Percentiles rank a stretch among this genome's conserved stretches.
Conservation (phyloP, 495 filamentous ascomycete species). For the Annulohypoxylon maeteangense region DNA sequence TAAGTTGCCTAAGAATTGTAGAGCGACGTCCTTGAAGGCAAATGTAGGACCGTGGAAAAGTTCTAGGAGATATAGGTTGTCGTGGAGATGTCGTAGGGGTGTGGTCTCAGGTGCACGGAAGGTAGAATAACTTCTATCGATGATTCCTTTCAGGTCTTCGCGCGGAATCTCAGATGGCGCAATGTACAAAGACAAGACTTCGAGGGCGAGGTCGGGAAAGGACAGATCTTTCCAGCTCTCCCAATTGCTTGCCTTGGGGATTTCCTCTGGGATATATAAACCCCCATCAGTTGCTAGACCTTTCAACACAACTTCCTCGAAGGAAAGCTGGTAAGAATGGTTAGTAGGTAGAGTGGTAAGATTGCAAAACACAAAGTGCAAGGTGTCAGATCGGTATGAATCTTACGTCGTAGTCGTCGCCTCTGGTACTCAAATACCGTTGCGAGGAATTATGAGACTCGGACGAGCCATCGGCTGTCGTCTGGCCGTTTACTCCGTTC, state of each 20-base stretch:
- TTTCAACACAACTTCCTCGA: conserved; percentile 90
- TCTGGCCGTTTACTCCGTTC: conserved; percentile 37
- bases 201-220: conserved; percentile 81
- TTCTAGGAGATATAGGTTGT: conserved; percentile 85
- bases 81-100: conserved; percentile 75
- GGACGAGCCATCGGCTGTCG: conserved; percentile 9
- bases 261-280: conserved; percentile 87
- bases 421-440: conserved; percentile 82
- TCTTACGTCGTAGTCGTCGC: conserved; percentile 79
- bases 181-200: conserved; percentile 84
- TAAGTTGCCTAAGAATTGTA: conserved; percentile 92
- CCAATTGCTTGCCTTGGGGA: conserved; percentile 75
- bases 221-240: conserved; percentile 77
- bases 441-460: conserved; percentile 71
- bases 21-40: conserved; percentile 91
- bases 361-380: not conserved
- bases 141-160: conserved; percentile 81
- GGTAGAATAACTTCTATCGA: conserved; percentile 81
- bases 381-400: conserved; percentile 9
- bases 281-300: conserved; percentile 90
- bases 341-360: no score
- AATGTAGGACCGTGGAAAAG: conserved; percentile 98
- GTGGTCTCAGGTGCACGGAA: conserved; percentile 81
- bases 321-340: conserved; percentile 72
- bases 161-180: conserved; percentile 81